Percentiles rank a stretch among this genome's conserved stretches.
Conservation (phyloP, 768 basidiomycete genomes). For the Mycena galericulata region DNA sequence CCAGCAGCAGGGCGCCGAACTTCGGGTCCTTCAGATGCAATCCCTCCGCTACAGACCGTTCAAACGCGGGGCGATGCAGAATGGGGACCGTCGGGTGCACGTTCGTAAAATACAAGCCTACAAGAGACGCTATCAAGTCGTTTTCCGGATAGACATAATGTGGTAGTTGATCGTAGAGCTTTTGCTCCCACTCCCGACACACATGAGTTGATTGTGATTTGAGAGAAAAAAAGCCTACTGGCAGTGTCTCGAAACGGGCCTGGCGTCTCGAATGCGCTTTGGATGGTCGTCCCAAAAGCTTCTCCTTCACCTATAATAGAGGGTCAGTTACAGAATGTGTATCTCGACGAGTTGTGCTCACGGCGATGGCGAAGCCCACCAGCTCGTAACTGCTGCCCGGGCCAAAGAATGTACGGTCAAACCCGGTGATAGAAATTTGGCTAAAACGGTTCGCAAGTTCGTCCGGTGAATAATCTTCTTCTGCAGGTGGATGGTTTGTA, state of each 20-base stretch:
- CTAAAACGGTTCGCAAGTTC: slow-evolving; percentile 22
- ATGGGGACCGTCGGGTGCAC: slow-evolving; percentile 58
- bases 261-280: not conserved
- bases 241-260: slow-evolving; percentile 5
- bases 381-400: slow-evolving; percentile 24
- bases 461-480: not conserved
- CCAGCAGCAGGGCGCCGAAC: slow-evolving; percentile 57
- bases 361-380: slow-evolving; percentile 21
- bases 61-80: slow-evolving; percentile 42
- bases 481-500: not conserved
- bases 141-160: slow-evolving; percentile 45
- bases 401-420: slow-evolving; percentile 2
- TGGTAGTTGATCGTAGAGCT: not conserved
- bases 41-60: slow-evolving; percentile 24
- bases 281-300: slow-evolving; percentile 1
- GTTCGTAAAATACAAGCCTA: slow-evolving; percentile 61
- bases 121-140: slow-evolving; percentile 54
- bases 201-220: not conserved
- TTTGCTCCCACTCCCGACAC: slow-evolving; percentile 28
- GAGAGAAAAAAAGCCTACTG: slow-evolving; percentile 2
- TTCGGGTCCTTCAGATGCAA: slow-evolving; percentile 53
- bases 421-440: not conserved
- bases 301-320: slow-evolving; percentile 14
- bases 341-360: not conserved
- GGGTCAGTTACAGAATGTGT: not conserved